Percentiles rank a stretch among this genome's conserved stretches.
Evolutionary conservation across 371 early-diverging fungal species (phyloP).

Genomic region (Saksenaea oblongispora): DNA sequence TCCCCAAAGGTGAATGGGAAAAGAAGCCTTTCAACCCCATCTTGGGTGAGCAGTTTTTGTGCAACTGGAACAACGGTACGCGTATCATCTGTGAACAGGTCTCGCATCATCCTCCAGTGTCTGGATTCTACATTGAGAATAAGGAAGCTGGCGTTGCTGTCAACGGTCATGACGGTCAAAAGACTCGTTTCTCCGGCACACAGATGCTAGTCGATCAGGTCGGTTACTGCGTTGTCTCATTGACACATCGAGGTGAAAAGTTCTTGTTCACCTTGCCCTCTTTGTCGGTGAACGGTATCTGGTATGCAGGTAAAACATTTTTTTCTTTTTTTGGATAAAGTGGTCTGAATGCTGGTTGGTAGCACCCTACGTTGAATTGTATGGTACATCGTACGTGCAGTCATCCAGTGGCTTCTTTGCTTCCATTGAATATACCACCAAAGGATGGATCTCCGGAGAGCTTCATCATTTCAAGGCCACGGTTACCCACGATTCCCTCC

Average conservation of each 20-base stretch:
- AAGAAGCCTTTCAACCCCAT: conserved; percentile 91
- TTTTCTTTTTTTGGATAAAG: conserved; percentile 4
- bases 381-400: conserved; percentile 69
- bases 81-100: conserved; percentile 74
- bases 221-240: conserved; percentile 66
- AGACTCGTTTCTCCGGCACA: conserved; percentile 77
- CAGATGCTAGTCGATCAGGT: conserved; percentile 80
- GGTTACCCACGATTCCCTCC: conserved; percentile 40
- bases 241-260: conserved; percentile 58
- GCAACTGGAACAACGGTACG: conserved; percentile 70
- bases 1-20: conserved; percentile 73
- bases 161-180: conserved; percentile 81
- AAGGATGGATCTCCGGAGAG: conserved; percentile 82
- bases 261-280: conserved; percentile 79
- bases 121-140: conserved; percentile 72
- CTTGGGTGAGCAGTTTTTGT: conserved; percentile 79
- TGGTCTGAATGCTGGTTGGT: no score
- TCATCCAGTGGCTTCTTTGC: conserved; percentile 65
- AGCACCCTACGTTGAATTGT: conserved; percentile 79
- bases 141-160: conserved; percentile 67
- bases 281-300: conserved; percentile 76
- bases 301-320: conserved; percentile 65
- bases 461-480: conserved; percentile 78
- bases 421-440: conserved; percentile 73
- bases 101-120: conserved; percentile 80